Base-by-base conservation (phyloP, 345 rosid species). In the Aquilaria malaccensis region DNA sequence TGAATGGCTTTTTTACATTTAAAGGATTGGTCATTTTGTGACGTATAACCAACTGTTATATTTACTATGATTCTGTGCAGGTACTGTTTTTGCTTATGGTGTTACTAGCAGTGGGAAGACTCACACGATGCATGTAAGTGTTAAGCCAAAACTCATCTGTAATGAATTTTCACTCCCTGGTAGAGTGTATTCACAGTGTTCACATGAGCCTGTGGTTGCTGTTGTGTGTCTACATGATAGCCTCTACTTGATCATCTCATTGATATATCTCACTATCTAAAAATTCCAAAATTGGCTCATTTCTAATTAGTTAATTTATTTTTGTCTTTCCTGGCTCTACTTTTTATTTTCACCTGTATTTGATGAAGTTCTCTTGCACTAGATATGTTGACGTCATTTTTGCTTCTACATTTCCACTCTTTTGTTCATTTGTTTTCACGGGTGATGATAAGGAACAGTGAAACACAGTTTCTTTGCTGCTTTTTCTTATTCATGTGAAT, bases 71-170 rank as follows among this genome's bases (percentile, higher is more conserved):
- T 60, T 30, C 68, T 59, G 9, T 68, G 71, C 79, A 93, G 98
- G 97, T 52, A 89, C 97, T 30, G 93, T 93, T 48, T 93, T 93
- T 87, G 98, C 98, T 14, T 93, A 93, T 85, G 97, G 98, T 66
- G 98, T 89, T 70, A 89, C 98, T 56, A 91, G 97, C 56, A 91
- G 96, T 61, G 96, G 97, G 68, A 91, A 91, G 81, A 91, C 96
- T 72, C 97, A 88, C 65, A 91, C 97, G 52, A 91, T 91, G 97
- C 97, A 91, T 66, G 94, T 88, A 86, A 84, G 97, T 79, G 37
- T 45, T 30, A 22, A 60, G 52, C 55, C 54, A 58, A 50, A 62
- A 53, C 45, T 52, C 37, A 10, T 50, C 14, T 60, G 4, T 10
- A 11, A 33, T 31, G 4, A 10, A 31, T 64, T 56, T 13, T 6